Evolutionary conservation across 1,284 basidiomycete genomes (phyloP).

Genomic region (Boletus holoroseus): DNA sequence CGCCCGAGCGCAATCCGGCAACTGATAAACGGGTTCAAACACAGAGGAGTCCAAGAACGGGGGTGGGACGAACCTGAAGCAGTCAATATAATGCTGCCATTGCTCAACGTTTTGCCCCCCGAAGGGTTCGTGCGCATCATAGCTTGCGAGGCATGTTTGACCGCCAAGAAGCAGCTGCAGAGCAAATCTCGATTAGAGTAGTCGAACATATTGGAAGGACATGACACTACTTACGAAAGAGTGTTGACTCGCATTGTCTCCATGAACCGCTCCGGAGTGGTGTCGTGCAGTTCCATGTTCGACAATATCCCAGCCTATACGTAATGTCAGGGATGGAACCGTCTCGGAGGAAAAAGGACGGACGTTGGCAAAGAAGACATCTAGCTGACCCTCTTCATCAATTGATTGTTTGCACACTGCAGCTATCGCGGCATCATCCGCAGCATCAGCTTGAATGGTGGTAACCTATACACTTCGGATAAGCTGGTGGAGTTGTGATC

Average conservation of each 20-base stretch:
- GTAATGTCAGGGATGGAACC: conserved; percentile 7
- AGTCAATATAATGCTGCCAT: conserved; percentile 86
- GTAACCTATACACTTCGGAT: conserved; percentile 51
- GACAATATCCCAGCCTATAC: conserved; percentile 61
- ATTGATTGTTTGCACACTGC: conserved; percentile 68
- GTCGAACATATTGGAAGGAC: background rate
- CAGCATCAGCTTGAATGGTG: conserved; percentile 73
- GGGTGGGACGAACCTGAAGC: conserved; percentile 60
- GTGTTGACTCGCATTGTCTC: conserved; percentile 77
- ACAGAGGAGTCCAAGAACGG: conserved; percentile 5
- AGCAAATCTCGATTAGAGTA: conserved; percentile 4
- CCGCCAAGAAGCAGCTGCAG: conserved; percentile 79
- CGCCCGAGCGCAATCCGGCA: conserved; percentile 82
- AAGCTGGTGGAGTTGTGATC: conserved; percentile 5
- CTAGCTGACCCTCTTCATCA: conserved; percentile 77
- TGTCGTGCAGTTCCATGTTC: conserved; percentile 46
- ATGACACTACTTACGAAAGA: conserved; percentile 57
- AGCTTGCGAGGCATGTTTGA: conserved; percentile 79
- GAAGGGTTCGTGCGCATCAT: conserved; percentile 67
- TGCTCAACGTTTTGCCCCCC: conserved; percentile 59
- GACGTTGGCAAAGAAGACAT: conserved; percentile 94
- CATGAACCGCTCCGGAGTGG: conserved; percentile 64
- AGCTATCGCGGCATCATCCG: conserved; percentile 70
- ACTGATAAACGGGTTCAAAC: conserved; percentile 40
- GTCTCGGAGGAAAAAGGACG: conserved; percentile 21